phyloP scores from a whole-genome alignment of 2,329 filamentous ascomycete species.

The Polytolypa hystricis region DNA sequence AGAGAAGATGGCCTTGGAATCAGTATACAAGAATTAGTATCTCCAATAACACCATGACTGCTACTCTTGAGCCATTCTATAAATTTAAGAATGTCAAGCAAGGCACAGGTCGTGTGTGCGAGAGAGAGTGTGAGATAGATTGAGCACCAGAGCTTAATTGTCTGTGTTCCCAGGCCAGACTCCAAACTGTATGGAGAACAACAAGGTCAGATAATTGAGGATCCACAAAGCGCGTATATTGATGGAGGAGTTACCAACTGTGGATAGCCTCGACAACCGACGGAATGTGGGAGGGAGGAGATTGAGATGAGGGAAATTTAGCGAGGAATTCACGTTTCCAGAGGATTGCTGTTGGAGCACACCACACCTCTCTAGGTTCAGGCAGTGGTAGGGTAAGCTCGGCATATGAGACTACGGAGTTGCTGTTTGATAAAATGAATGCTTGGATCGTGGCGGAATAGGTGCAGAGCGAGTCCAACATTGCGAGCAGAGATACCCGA shows the following conservation, averaged over 20 bases:
- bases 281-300: neutral
- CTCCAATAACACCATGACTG: too few species aligned
- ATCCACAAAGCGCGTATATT: neutral
- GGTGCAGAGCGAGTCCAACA: neutral
- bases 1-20: too few species aligned
- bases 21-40: too few species aligned
- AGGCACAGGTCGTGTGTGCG: too few species aligned
- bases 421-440: neutral
- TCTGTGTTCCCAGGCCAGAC: neutral
- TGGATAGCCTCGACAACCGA: neutral
- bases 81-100: too few species aligned
- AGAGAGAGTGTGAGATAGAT: too few species aligned
- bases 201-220: neutral
- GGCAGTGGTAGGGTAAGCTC: neutral
- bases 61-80: too few species aligned
- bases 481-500: too few species aligned
- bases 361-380: neutral
- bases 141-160: neutral
- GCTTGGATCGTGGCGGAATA: neutral
- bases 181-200: neutral
- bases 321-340: neutral
- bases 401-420: neutral
- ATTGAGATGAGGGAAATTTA: neutral
- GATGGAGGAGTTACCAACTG: neutral
- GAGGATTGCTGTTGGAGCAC: neutral